Base-by-base conservation (phyloP, 2,329 filamentous ascomycete genomes). In the Capronia coronata region DNA sequence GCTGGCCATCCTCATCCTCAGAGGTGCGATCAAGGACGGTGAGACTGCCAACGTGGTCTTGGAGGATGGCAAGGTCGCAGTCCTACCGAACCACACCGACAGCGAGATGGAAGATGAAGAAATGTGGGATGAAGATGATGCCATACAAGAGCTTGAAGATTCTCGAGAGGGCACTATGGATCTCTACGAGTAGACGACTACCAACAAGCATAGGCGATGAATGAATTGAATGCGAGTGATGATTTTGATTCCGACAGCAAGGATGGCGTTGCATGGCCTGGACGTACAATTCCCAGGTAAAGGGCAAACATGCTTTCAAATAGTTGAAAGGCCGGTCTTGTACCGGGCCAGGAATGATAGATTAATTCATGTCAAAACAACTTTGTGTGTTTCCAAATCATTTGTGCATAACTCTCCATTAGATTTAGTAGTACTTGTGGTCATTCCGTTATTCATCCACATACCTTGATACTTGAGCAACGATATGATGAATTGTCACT, bases 1-100 rank as follows among this genome's bases (percentile, higher is more conserved):
- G 43, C 74, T 98, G 56, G 93, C 93, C 1, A 86, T 98, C 34
- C 78, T 97, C 56, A 94, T 98, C 56, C 76, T 98, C 19, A 80
- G 89, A 56, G 88, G 88, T 56, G 82, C 79, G 47, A 83, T 98
- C 65, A 80, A 78, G 60, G 91, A 98, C 59, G 90, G 90, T 37
- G 93, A 98, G 72, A 71, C 69, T 1, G 93, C 93, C 1, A 75
- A 79, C 21, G 87, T 97, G 19, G 82, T 87, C 39, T 75, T 97
- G 53, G 78, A 84, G 23, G 81, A 88, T 56, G 86, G 87, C 39
- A 86, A 87, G 66, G 83, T 97, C 51, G 43, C 56, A 16, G 72
- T 80, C 2, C 64, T 93, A 19, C 75, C 89, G 5, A 97, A 98
- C 67, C 93, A 97, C 66, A 81, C 77, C 58, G 77, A 80, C 14